phyloP scores from a whole-genome alignment of 192 early-diverging fungal genomes.

The Coemansia sp. region DNA sequence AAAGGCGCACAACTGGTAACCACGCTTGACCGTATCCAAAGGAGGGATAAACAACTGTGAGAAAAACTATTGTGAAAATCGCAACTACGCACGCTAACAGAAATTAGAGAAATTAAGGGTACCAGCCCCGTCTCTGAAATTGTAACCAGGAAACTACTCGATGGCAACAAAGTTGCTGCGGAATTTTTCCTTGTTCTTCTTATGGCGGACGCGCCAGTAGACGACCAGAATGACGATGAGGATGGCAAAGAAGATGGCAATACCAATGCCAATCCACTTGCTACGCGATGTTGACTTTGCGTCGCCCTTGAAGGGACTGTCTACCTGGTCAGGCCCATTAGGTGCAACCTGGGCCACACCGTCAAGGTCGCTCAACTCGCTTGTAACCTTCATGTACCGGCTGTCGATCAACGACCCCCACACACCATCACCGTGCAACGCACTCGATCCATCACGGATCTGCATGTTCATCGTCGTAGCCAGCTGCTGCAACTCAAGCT shows the following conservation, averaged over 20 bases:
- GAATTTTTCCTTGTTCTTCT: conserved; percentile 30
- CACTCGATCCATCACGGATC: conserved; percentile 37
- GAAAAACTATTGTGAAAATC: neutral
- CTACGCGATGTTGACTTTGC: conserved; percentile 38
- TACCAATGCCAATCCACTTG: conserved; percentile 53
- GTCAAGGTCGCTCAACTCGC: conserved; percentile 33
- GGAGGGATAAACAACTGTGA: neutral
- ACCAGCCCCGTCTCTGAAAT: neutral
- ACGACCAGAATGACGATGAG: conserved; percentile 28
- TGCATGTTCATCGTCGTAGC: conserved; percentile 33
- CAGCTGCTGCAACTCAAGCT: conserved; percentile 43
- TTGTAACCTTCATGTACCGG: conserved; percentile 34
- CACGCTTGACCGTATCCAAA: neutral
- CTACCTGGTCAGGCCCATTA: conserved; percentile 46
- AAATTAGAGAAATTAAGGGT: neutral
- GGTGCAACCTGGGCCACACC: conserved; percentile 41
- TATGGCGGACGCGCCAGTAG: conserved; percentile 30
- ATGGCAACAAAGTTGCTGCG: conserved; percentile 37
- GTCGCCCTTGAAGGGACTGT: conserved; percentile 41
- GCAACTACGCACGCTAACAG: conserved; percentile 7
- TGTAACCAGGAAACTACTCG: conserved; percentile 2
- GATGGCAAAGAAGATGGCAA: conserved; percentile 32
- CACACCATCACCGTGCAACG: conserved; percentile 28
- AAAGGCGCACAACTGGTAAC: neutral
- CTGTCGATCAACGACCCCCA: conserved; percentile 42